Base-by-base conservation (phyloP, 2,329 filamentous ascomycete genomes). In the Exserohilum turcica region DNA sequence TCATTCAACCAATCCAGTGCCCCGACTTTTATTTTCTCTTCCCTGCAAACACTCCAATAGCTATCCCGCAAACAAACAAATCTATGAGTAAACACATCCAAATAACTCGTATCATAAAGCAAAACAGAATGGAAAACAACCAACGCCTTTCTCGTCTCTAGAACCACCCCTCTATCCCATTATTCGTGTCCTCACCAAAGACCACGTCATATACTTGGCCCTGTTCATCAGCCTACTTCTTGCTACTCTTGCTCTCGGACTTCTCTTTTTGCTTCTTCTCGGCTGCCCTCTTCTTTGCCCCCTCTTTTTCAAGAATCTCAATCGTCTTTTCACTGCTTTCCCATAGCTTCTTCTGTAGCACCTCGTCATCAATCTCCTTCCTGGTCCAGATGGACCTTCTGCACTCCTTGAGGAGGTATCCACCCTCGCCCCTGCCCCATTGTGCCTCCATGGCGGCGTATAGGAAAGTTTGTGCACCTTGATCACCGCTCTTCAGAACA, bases 371-470 rank as follows among this genome's bases (percentile, higher is more conserved):
- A 38, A 97, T 81, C 66, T 97, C 92, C 21, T 78, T 80, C 47
- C 90, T 82, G 21, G 87, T 82, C 72, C 86, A 88, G 57, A 88
- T 84, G 15, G 92, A 82, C 68, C 91, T 84, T 63, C 84, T 86
- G 71, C 93, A 97, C 74, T 97, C 95, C 76, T 97, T 97, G 71
- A 99, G 82, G 49, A 96, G 75, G 69, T 83, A 88, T 0, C 87
- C 88, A 3, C 90, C 90, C 1, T 76, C 70, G 1, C 83, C 86
- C 43, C 86, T 81, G 3, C 83, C 85, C 44, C 92, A 84, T 2
- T 82, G 79, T 2, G 83, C 83, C 49, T 97, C 92, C 90, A 97
- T 95, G 1, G 87, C 86, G 0, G 92, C 92, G 62, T 87, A 88
- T 7, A 97, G 78, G 40, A 97, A 86, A 5, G 89, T 92, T 76